Evolutionary conservation across 331 rosid genomes (phyloP).

Genomic region (Quercus phellos): DNA sequence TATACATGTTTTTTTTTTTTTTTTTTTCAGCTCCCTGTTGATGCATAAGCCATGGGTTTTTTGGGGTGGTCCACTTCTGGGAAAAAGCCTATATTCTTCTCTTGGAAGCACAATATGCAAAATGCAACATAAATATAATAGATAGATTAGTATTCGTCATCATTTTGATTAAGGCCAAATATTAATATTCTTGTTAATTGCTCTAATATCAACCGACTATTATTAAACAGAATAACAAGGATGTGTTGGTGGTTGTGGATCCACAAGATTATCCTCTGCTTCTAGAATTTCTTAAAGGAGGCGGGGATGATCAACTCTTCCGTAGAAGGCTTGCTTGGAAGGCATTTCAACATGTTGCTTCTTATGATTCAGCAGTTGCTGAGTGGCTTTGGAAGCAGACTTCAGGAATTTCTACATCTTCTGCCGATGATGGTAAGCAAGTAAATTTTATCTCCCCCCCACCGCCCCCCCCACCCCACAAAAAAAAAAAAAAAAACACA

Average conservation of each 20-base stretch:
- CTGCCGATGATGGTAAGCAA: not conserved
- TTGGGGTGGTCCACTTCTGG: conserved; percentile 1
- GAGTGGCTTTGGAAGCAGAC: conserved; percentile 97
- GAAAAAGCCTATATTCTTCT: not conserved
- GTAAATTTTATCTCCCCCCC: not conserved
- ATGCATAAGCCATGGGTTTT: not conserved
- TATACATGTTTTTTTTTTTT: not conserved
- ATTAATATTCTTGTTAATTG: not conserved
- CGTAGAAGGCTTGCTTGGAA: conserved; percentile 87
- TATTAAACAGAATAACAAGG: conserved; percentile 73
- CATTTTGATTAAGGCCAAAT: conserved; percentile 2
- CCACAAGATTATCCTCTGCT: conserved; percentile 77
- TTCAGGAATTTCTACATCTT: conserved; percentile 45
- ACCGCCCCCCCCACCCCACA: no score
- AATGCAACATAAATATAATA: not conserved
- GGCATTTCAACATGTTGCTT: conserved; percentile 86
- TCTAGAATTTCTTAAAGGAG: conserved; percentile 65
- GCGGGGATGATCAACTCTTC: conserved; percentile 51
- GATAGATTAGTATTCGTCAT: not conserved
- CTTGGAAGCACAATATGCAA: not conserved
- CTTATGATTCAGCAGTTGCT: conserved; percentile 85
- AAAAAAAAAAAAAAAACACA: not conserved
- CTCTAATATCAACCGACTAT: conserved; percentile 10
- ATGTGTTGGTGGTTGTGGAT: conserved; percentile 88
- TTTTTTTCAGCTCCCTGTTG: not conserved